These are phyloP conservation scores for Phaeosphaeria sp. DNA, from an alignment of 2,329 filamentous ascomycete genomes.

Conservation along the genomic window DNA sequence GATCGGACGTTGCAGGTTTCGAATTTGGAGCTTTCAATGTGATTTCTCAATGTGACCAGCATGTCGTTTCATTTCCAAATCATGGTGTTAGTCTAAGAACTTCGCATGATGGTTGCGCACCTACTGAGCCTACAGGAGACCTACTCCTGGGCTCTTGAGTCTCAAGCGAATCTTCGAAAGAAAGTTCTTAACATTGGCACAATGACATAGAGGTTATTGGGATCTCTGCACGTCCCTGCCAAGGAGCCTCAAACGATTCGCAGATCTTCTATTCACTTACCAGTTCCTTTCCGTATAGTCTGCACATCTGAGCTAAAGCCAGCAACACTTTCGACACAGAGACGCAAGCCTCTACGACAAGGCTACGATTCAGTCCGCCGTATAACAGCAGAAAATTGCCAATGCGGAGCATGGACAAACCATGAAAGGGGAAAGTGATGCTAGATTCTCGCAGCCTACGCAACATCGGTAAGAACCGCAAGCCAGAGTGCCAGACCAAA, in stretches of 20 bases:
- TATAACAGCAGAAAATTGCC: background rate
- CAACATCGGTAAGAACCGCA: too few species aligned
- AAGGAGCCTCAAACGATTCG: background rate
- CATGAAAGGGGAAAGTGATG: background rate
- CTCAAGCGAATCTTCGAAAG: too few species aligned
- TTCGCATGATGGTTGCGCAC: too few species aligned
- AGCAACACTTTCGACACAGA: background rate
- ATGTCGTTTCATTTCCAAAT: background rate
- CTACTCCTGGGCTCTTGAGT: too few species aligned
- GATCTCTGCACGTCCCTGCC: background rate
- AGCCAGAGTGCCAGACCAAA: too few species aligned
- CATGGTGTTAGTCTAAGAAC: too few species aligned
- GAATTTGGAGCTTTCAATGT: background rate
- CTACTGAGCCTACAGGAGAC: too few species aligned
- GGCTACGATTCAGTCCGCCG: background rate
- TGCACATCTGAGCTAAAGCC: background rate
- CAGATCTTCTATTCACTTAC: too few species aligned
- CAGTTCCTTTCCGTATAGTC: too few species aligned
- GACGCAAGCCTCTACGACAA: background rate
- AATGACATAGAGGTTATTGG: too few species aligned
- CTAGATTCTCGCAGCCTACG: background rate
- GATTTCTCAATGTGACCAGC: background rate
- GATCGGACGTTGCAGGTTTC: background rate
- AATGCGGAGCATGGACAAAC: background rate
- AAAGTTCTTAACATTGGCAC: too few species aligned